Evolutionary conservation across 2,329 filamentous ascomycete species (phyloP), one percentile per base, ranked within the genome.

Genomic region (Claviceps spartinae): DNA sequence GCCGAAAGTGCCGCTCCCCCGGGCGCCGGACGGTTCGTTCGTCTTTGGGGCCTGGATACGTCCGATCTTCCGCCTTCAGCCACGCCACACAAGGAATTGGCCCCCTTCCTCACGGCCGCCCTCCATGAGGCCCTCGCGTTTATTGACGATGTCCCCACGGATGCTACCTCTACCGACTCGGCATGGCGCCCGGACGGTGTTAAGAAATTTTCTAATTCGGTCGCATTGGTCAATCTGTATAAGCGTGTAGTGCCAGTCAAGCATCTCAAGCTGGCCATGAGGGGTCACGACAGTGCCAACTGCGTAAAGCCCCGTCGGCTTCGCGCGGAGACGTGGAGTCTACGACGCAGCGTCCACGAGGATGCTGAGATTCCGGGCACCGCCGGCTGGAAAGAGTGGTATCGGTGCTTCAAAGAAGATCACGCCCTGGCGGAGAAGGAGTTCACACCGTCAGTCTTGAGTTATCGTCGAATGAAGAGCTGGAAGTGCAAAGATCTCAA

Each of bases 331-430:
- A 74, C 71, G 18, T 88, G 85, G 85, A 76, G 75, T 50, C 78
- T 78, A 42, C 75, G 85, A 52, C 74, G 74, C 45, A 85, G 80
- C 62, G 66, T 77, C 43, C 85, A 88, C 62, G 68, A 69, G 53
- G 74, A 83, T 59, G 67, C 64, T 5, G 66, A 70, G 18, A 67
- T 65, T 41, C 60, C 60, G 24, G 75, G 78, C 8, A 81, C 81
- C 1, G 83, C 82, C 9, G 70, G 62, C 46, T 86, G 81, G 77
- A 69, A 67, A 0, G 84, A 88, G 64, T 85, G 88, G 62, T 70
- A 74, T 40, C 64, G 63, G 37, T 73, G 72, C 56, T 75, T 88
- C 62, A 78, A 81, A 58, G 70, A 76, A 40, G 65, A 66, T 62
- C 63, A 70, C 47, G 69, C 69, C 4, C 62, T 67, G 49, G 62